Evolutionary conservation across 768 basidiomycete species (phyloP).

Genomic region (Glaciozyma martinii): DNA sequence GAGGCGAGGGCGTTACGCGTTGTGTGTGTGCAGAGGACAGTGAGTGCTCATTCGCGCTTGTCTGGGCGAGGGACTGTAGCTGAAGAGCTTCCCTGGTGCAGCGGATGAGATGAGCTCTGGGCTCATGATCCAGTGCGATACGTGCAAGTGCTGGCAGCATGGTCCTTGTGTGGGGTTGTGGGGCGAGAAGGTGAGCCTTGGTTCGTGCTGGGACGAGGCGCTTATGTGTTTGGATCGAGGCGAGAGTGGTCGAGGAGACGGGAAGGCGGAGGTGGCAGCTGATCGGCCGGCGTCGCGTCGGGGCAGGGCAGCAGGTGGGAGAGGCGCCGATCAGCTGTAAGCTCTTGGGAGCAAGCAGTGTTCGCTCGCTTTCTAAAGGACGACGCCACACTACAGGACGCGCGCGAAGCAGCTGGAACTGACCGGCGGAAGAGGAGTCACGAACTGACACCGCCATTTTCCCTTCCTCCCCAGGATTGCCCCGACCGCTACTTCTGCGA

Average conservation of each 20-base stretch:
- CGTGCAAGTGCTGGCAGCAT: slow-evolving; percentile 96
- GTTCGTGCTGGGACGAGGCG: too few relatives aligned
- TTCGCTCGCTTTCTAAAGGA: background rate
- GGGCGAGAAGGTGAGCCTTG: slow-evolving; percentile 44
- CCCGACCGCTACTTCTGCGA: slow-evolving; percentile 85
- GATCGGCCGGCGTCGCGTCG: slow-evolving; percentile 48
- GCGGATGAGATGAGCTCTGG: slow-evolving; percentile 55
- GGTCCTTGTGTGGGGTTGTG: slow-evolving; percentile 85
- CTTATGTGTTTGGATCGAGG: too few relatives aligned
- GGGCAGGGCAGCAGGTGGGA: too few relatives aligned
- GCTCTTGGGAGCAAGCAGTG: too few relatives aligned
- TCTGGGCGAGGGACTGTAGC: slow-evolving; percentile 44
- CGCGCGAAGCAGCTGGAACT: too few relatives aligned
- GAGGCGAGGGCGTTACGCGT: slow-evolving; percentile 56
- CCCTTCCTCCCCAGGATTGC: slow-evolving; percentile 44
- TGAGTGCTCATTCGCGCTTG: slow-evolving; percentile 42
- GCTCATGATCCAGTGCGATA: slow-evolving; percentile 97
- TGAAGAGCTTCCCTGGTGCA: slow-evolving; percentile 37
- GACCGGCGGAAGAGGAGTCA: too few relatives aligned
- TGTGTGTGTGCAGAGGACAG: slow-evolving; percentile 78
- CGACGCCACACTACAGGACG: too few relatives aligned
- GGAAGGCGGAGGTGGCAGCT: too few relatives aligned
- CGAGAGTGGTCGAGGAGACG: too few relatives aligned
- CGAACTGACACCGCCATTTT: background rate
- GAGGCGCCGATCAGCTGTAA: too few relatives aligned